phyloP scores from a whole-genome alignment of 257 asterid species.

The Primulina eburnea region DNA sequence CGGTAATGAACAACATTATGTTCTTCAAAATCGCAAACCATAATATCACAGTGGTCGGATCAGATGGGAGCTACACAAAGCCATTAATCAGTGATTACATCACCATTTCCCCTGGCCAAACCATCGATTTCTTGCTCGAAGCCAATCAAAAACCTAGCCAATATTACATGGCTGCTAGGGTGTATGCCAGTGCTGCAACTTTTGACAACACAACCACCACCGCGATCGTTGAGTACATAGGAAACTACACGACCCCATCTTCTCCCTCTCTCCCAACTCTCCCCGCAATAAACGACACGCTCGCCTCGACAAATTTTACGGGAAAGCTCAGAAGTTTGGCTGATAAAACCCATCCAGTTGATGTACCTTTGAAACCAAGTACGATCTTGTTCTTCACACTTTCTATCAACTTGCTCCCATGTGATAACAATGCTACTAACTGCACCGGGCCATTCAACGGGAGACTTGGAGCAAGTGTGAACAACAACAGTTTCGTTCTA shows the following conservation, averaged over 20 bases:
- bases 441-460: constrained; percentile 33
- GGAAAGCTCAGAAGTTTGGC: constrained; percentile 31
- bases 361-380: constrained; percentile 39
- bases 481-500: constrained; percentile 39
- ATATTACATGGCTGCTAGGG: constrained; percentile 61
- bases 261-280: constrained; percentile 35
- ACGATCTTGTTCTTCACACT: constrained; percentile 35
- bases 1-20: constrained; percentile 55
- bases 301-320: constrained; percentile 27
- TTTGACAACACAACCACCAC: constrained; percentile 39
- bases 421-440: constrained; percentile 5
- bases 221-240: constrained; percentile 33
- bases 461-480: constrained; percentile 39
- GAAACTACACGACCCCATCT: constrained; percentile 36
- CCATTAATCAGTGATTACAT: constrained; percentile 38
- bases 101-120: constrained; percentile 57
- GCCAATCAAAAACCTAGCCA: constrained; percentile 50
- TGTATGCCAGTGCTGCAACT: constrained; percentile 15
- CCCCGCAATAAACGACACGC: constrained; percentile 25
- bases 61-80: constrained; percentile 54
- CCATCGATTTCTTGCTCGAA: constrained; percentile 44
- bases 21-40: constrained; percentile 56
- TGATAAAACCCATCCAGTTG: constrained; percentile 21
- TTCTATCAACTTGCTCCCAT: constrained; percentile 38
- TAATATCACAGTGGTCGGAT: constrained; percentile 47